Conservation (phyloP, 108 stramenopile species). For the Parmales sp. region DNA sequence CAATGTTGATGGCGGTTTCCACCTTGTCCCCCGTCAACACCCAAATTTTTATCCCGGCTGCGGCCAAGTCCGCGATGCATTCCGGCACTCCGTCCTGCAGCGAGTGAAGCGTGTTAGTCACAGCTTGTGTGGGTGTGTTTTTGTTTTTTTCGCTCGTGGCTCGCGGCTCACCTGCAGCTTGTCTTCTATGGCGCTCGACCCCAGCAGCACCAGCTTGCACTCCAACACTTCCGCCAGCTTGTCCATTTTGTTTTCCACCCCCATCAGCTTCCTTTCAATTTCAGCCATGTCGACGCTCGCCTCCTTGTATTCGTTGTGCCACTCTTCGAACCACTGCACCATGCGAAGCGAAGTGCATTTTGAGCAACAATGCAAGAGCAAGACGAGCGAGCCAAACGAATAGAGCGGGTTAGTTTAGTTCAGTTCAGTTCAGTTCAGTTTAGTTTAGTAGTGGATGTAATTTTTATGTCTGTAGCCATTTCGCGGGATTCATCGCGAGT, state of each 20-base stretch:
- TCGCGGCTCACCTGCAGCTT: too few species aligned
- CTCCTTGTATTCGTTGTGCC: slow-evolving; percentile 12
- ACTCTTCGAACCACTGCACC: slow-evolving; percentile 21
- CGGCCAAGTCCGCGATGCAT: slow-evolving; percentile 21
- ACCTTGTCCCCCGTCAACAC: slow-evolving; percentile 58
- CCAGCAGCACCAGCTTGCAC: slow-evolving; percentile 31
- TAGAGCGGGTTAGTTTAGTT: too few species aligned
- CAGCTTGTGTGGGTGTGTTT: too few species aligned
- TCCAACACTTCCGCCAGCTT: slow-evolving; percentile 31
- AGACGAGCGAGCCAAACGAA: too few species aligned
- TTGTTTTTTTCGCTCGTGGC: too few species aligned
- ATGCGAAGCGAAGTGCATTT: too few species aligned
- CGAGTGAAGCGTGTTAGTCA: too few species aligned
- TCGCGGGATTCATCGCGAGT: too few species aligned
- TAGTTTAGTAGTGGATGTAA: too few species aligned
- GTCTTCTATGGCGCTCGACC: slow-evolving; percentile 58
- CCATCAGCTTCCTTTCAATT: slow-evolving; percentile 13
- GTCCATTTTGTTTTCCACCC: slow-evolving; percentile 30
- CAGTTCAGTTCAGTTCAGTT: too few species aligned
- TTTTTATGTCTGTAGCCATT: too few species aligned
- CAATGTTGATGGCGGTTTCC: slow-evolving; percentile 57
- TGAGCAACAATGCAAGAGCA: too few species aligned
- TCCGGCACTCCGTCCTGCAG: slow-evolving; percentile 55
- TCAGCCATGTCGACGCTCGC: slow-evolving; percentile 5
- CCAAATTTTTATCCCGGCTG: slow-evolving; percentile 42